Evolutionary conservation across 495 filamentous ascomycete genomes (phyloP).

Genomic region (Xylaria sp.): DNA sequence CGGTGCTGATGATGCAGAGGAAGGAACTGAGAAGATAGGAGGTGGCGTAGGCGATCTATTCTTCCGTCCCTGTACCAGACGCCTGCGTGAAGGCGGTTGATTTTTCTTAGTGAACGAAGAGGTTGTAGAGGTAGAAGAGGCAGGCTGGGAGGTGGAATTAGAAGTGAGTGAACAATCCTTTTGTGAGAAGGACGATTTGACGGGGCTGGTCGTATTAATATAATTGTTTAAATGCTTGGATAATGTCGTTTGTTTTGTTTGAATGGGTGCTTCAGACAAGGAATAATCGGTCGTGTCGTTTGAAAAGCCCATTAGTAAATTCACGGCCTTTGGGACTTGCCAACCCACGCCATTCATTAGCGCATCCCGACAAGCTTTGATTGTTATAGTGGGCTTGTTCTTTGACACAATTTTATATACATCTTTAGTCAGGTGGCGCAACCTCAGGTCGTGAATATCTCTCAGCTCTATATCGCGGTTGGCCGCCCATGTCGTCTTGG

Average conservation of each 20-base stretch:
- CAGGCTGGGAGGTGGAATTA: slow-evolving; percentile 6
- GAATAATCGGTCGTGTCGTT: slow-evolving; percentile 20
- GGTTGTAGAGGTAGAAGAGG: not conserved
- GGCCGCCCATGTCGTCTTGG: slow-evolving; percentile 16
- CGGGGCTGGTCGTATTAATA: slow-evolving; percentile 1
- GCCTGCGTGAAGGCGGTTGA: slow-evolving; percentile 30
- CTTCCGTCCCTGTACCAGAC: slow-evolving; percentile 36
- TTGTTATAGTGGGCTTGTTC: slow-evolving; percentile 30
- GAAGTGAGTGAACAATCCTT: slow-evolving; percentile 21
- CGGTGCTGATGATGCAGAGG: slow-evolving; percentile 32
- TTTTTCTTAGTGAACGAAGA: slow-evolving; percentile 25
- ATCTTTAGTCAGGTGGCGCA: slow-evolving; percentile 37
- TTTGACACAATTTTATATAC: slow-evolving; percentile 40
- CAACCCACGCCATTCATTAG: slow-evolving; percentile 36
- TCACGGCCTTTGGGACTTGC: slow-evolving; percentile 40
- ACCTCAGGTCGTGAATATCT: slow-evolving; percentile 40
- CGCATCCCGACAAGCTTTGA: slow-evolving; percentile 38
- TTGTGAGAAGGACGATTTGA: slow-evolving; percentile 14
- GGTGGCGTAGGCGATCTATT: slow-evolving; percentile 32
- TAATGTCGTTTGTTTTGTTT: slow-evolving; percentile 15
- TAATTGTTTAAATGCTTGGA: not conserved
- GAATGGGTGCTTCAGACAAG: slow-evolving; percentile 10
- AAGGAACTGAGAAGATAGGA: slow-evolving; percentile 36
- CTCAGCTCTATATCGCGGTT: slow-evolving; percentile 34
- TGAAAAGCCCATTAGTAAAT: slow-evolving; percentile 26